Base-by-base conservation (phyloP, 768 basidiomycete genomes). In the Agaricus subrufescens region DNA sequence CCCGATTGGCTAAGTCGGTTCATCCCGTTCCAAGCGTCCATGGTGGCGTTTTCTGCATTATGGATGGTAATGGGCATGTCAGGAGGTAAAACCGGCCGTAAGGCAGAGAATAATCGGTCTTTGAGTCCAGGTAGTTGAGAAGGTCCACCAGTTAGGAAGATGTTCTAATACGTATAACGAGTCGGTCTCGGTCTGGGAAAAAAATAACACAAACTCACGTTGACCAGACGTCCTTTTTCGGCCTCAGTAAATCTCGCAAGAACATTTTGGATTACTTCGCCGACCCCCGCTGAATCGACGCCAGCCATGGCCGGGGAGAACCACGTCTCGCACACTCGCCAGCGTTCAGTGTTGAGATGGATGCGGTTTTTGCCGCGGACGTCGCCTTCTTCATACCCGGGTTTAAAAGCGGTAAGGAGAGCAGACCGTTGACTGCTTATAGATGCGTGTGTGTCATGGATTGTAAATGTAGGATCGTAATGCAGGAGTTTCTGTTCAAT, bases 251-350 rank as follows among this genome's bases (percentile, higher is more conserved):
- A 93, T 50, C 86, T 74, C 44, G 81, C 77, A 27, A 99, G 77
- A 46, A 98, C 80, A 65, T 84, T 89, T 63, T 91, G 93, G 15
- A 94, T 72, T 2, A 98, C 84, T 70, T 99, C 97, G n/a, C 87
- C 89, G 8, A 99, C 71, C 0, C 97, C 97, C 0, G 97, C 96
- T 11, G 87, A 91, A 68, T 98, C 97, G 15, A 96, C 78, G 1
- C 97, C 96, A 2, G 92, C 95, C 83, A 97, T 94, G n/a, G 75
- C 76, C 0, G 96, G 96, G 27, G 90, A 86, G 73, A 96, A 97
- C 77, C 88, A 94, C 1, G 92, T 83, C 71, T 98, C 97, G 60
- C 89, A 91, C 7, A 90, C 93, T 38, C 95, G 79, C 79, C 90
- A 92, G 40, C 94, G 77, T 73, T 98, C 96, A 10, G 89, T 83